Evolutionary conservation across 164 flowering plant species (phyloP), one percentile per base, ranked within the genome.

Genomic region (Saururus chinensis): DNA sequence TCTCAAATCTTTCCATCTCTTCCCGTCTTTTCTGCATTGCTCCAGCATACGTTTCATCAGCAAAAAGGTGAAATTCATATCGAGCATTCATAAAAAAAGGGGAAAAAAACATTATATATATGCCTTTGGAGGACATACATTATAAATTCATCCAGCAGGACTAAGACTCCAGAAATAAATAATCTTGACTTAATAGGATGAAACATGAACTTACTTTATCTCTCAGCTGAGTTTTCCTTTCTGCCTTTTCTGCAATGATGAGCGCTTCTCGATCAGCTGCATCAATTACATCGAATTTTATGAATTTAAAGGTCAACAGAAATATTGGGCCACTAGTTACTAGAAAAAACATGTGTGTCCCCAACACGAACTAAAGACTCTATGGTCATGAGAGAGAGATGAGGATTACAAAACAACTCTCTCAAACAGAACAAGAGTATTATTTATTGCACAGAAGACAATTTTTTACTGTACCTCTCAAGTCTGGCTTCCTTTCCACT

Each of bases 231-330:
- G n/a, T n/a, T n/a, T n/a, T 93, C 71, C 92, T 87, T 71, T 87
- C 93, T 13, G 95, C 89, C 64, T 88, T 88, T 70, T 93, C 99
- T 40, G 93, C 88, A 19, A 86, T 86, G 81, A 77, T 80, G 20
- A 85, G 85, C 45, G 95, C 89, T 74, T 93, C 99, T 56, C 89
- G 71, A 74, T 93, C 99, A 71, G 96, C 99, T 93, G 83, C 66
- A 77, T 64, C 66, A 30, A 64, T 20, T 56, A 21, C 23, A 23
- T 42, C 19, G 23, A 10, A 56, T 25, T 11, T 56, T 56, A 24
- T 12, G 59, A n/a, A n/a, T n/a, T n/a, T n/a, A n/a, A n/a, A n/a
- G n/a, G n/a, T n/a, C n/a, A n/a, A n/a, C n/a, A n/a, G n/a, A n/a
- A n/a, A n/a, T n/a, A n/a, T n/a, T n/a, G n/a, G n/a, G n/a, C n/a